Conservation (phyloP, 2,329 filamentous ascomycete genomes). For the Leptodontidium sp. region DNA sequence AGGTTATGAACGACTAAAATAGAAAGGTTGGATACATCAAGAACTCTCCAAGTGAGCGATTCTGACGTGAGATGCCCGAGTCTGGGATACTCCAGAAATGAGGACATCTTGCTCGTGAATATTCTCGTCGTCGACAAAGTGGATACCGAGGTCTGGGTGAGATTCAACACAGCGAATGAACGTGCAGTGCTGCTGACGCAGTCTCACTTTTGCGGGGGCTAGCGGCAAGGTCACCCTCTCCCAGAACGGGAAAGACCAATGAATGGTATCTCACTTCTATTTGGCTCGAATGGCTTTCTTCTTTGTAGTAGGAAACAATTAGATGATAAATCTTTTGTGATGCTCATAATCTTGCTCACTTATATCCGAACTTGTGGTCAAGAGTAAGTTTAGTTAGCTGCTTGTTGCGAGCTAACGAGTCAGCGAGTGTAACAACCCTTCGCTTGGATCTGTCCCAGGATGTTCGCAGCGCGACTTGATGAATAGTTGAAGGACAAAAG, state of each 20-base stretch:
- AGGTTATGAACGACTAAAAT: neutral
- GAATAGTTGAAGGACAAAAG: conserved; percentile 1
- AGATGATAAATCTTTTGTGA: too few species aligned
- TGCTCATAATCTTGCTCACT: too few species aligned
- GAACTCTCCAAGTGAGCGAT: neutral
- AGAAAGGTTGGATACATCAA: neutral
- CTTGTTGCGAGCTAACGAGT: neutral
- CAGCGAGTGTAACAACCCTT: neutral
- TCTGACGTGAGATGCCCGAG: conserved; percentile 4
- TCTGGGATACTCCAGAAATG: neutral
- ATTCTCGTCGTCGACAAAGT: neutral
- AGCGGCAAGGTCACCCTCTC: neutral
- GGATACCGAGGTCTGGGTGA: conserved; percentile 5
- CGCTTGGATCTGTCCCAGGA: neutral
- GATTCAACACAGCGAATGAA: conserved; percentile 8
- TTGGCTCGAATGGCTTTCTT: too few species aligned
- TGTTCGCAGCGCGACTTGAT: neutral
- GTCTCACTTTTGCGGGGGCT: neutral
- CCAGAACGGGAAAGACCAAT: neutral
- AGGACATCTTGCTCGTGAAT: neutral
- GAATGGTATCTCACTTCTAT: too few species aligned
- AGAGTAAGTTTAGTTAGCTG: neutral
- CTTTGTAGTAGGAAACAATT: too few species aligned
- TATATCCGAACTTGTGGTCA: neutral
- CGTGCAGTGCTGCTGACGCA: neutral